A percentile compares a stretch with the other conserved stretches of the same genome.
Conservation (phyloP, 768 basidiomycete species). For the Asterophora lycoperdoides region DNA sequence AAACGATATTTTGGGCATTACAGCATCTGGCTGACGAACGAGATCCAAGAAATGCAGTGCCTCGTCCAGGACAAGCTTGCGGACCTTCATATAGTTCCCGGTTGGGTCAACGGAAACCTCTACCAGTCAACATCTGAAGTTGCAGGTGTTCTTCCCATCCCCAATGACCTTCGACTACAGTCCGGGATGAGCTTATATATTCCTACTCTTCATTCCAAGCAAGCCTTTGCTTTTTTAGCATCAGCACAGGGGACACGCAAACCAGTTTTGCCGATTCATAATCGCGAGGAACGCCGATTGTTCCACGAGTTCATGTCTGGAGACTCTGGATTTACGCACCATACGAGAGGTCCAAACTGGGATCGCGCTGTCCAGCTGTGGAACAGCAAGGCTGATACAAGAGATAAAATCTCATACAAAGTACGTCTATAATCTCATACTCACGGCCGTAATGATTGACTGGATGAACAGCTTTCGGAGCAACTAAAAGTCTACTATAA, state of each 20-base stretch:
- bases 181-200: not conserved
- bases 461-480: no score
- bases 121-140: not conserved
- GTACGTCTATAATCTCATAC: no score
- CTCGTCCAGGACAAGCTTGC: not conserved
- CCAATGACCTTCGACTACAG: not conserved
- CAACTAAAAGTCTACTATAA: no score
- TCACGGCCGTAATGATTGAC: no score
- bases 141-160: constrained; percentile 8
- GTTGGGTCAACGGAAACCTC: constrained; percentile 10
- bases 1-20: constrained; percentile 15
- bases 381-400: no score
- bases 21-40: constrained; percentile 19
- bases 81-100: not conserved
- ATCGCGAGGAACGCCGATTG: not conserved
- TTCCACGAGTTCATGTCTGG: not conserved
- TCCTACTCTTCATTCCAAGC: not conserved
- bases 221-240: not conserved
- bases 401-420: no score
- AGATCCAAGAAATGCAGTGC: constrained; percentile 4
- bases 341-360: no score
- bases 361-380: no score
- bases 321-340: not conserved
- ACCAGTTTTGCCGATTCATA: not conserved
- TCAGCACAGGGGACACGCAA: constrained; percentile 1